These are phyloP conservation scores for Cutaneotrichosporon spelunceum DNA, from an alignment of 1,284 basidiomycete genomes.

Conservation along the genomic window DNA sequence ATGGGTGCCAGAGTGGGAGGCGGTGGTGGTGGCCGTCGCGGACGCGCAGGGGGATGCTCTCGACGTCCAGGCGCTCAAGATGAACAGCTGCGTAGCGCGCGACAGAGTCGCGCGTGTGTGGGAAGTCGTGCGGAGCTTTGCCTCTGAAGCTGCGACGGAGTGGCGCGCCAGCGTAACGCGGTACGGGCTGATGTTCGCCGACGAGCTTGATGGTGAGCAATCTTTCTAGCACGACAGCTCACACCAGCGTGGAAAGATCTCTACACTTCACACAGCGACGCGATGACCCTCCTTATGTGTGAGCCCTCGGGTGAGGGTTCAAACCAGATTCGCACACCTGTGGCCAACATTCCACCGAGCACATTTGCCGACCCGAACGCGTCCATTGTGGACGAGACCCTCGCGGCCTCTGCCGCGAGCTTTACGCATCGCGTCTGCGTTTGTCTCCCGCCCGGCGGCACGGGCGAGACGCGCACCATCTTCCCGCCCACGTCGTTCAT, in stretches of 20 bases:
- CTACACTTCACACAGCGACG: conserved; percentile 6
- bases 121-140: conserved; percentile 55
- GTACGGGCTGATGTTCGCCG: conserved; percentile 24
- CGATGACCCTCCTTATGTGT: conserved; percentile 27
- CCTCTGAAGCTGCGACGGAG: conserved; percentile 49
- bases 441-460: conserved; percentile 1
- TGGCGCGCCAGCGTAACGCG: conserved; percentile 32
- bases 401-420: conserved; percentile 17
- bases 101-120: conserved; percentile 19
- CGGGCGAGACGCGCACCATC: conserved; percentile 14
- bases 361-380: conserved; percentile 32
- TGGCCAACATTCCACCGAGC: conserved; percentile 29
- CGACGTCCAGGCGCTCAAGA: conserved; percentile 18
- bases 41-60: conserved; percentile 39
- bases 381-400: conserved; percentile 36
- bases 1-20: conserved; percentile 8
- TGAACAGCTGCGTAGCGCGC: conserved; percentile 6
- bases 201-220: conserved; percentile 37
- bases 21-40: conserved; percentile 28
- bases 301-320: conserved; percentile 11
- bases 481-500: conserved; percentile 35
- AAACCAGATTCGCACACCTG: conserved; percentile 2
- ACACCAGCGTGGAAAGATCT: conserved; percentile 28
- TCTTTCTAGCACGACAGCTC: not conserved
- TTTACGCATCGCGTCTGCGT: conserved; percentile 26